Conservation (phyloP, 1,284 basidiomycete genomes). For the Fomitopsis schrenkii region DNA sequence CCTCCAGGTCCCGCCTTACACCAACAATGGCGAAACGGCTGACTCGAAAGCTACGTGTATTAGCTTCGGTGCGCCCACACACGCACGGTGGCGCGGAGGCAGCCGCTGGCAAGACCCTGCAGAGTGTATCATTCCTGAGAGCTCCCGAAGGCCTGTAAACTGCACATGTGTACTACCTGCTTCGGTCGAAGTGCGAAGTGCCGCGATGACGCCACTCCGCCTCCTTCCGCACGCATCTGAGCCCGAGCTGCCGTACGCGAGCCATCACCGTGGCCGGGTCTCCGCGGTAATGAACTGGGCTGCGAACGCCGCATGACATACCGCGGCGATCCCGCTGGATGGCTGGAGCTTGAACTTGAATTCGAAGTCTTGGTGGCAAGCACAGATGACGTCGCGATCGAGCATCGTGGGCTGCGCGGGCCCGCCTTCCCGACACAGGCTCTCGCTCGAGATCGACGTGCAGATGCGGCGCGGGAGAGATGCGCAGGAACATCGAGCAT, state of each 20-base stretch:
- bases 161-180: background rate
- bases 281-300: background rate
- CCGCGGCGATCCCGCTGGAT: background rate
- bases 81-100: background rate
- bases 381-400: background rate
- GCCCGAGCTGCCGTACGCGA: background rate
- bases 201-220: background rate
- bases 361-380: background rate
- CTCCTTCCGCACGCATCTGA: background rate
- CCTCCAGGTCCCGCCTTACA: background rate
- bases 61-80: background rate
- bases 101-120: background rate
- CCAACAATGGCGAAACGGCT: background rate
- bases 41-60: background rate
- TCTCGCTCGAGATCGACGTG: background rate
- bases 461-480: background rate
- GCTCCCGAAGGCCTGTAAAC: background rate
- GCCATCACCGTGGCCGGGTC: background rate
- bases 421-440: background rate
- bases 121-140: background rate
- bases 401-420: background rate
- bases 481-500: no score
- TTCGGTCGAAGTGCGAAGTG: background rate
- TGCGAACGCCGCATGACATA: background rate
- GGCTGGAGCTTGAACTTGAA: background rate